Base-by-base conservation (phyloP, 2,329 filamentous ascomycete genomes). In the Colletotrichum cuscutae region DNA sequence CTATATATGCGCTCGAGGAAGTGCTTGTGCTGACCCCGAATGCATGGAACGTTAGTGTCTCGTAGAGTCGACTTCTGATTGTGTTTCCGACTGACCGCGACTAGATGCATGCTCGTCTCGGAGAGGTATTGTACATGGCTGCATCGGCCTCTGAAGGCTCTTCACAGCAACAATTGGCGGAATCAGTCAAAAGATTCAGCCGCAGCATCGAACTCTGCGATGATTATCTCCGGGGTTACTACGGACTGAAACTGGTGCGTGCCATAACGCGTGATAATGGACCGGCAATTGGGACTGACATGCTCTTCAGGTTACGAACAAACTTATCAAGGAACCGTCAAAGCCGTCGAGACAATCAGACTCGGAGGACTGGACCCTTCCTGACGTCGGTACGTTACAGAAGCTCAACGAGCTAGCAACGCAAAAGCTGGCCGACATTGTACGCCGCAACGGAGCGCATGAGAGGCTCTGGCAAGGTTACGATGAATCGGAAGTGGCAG, bases 121-220 rank as follows among this genome's bases (percentile, higher is more conserved):
- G 95, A 19, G 97, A 98, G 82, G 84, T 97, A 37, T 86, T 93
- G 53, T 95, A 94, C 80, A 91, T 97, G 84, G 90, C 91, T 42
- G 87, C 88, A 32, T 86, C 85, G 57, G 82, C 85, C 64, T 82
- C 76, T 15, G 84, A 85, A 8, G 81, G 79, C 5, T 81, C 84
- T 32, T 79, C 84, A 3, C 82, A 86, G 56, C 88, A 88, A 80
- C 85, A 90, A 77, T 84, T 97, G 67, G 86, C 89, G 56, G 93
- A 95, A 79, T 92, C 95, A 5, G 82, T 98, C 66, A 94, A 95
- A 80, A 91, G 95, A 76, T 98, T 97, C 83, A 94, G 93, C 80
- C 90, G 97, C 77, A 97, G 95, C 79, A 90, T 98, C 76, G 97
- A 99, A 84, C 89, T 99, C 65, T 98, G 97, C 79, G 94, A 98